Conservation (phyloP, 306 rosid species). For the Mimosa pudica region DNA sequence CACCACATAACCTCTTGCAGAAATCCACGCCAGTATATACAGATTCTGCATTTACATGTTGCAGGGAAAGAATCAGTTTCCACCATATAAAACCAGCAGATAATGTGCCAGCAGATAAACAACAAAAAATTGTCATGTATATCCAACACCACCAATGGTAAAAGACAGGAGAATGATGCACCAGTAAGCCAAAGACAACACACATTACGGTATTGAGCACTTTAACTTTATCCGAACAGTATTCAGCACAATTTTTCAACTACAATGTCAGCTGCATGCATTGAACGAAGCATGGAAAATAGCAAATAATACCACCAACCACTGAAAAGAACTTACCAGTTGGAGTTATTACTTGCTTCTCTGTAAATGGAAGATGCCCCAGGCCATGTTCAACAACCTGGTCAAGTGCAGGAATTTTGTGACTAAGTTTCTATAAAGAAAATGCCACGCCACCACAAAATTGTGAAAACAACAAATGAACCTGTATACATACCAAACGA, state of each 20-base stretch:
- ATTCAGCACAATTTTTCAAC: background rate
- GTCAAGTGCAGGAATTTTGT: constrained; percentile 37
- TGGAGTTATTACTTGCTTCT: constrained; percentile 93
- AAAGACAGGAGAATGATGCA: constrained; percentile 22
- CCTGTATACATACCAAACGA: constrained; percentile 71
- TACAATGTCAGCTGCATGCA: background rate
- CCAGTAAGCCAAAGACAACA: background rate
- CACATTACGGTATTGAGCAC: background rate
- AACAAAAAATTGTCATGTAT: background rate
- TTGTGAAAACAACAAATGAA: constrained; percentile 32
- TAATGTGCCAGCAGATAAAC: constrained; percentile 6
- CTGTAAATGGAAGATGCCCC: constrained; percentile 98
- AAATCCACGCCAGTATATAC: constrained; percentile 97
- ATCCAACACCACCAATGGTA: background rate
- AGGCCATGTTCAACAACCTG: constrained; percentile 99
- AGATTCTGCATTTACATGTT: constrained; percentile 60
- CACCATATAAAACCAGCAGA: constrained; percentile 3
- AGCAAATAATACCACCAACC: constrained; percentile 24
- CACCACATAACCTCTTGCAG: constrained; percentile 97
- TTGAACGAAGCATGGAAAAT: background rate
- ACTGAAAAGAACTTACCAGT: constrained; percentile 67
- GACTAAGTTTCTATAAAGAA: constrained; percentile 29
- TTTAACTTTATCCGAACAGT: background rate
- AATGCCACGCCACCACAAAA: constrained; percentile 19
- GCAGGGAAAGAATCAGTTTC: constrained; percentile 28